A percentile compares a stretch with the other conserved stretches of the same genome.
Evolutionary conservation across 371 early-diverging fungal species (phyloP).

Genomic region (Smittium culicis): DNA sequence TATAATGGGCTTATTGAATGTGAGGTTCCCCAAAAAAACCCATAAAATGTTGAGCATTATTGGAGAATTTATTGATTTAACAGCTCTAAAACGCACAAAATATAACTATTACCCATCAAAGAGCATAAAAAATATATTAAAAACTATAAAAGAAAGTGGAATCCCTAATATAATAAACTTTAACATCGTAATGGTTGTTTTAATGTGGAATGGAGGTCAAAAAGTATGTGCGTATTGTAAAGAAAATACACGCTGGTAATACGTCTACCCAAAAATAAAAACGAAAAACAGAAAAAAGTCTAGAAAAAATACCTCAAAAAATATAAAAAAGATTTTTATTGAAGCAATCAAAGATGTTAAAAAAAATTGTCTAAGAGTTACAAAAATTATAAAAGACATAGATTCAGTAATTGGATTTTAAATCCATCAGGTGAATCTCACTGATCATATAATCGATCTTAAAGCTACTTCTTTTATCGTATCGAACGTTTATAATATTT

Average conservation of each 20-base stretch:
- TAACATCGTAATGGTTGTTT: not conserved
- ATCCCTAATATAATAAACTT: not conserved
- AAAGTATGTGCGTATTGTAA: not conserved
- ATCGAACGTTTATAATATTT: too few relatives aligned
- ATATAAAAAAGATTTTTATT: not conserved
- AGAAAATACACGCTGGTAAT: not conserved
- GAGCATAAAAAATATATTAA: not conserved
- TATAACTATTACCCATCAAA: not conserved
- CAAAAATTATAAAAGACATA: too few relatives aligned
- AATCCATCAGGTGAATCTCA: too few relatives aligned
- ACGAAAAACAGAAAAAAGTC: too few relatives aligned
- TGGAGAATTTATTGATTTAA: not conserved
- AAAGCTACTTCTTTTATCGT: too few relatives aligned
- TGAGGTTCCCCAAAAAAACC: not conserved
- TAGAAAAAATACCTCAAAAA: not conserved
- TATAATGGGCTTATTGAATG: not conserved
- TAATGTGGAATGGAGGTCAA: not conserved
- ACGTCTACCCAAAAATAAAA: not conserved
- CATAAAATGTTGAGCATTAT: not conserved
- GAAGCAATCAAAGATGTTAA: too few relatives aligned
- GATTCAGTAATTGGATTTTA: too few relatives aligned
- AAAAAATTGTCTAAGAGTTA: too few relatives aligned
- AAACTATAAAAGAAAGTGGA: not conserved
- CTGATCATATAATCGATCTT: too few relatives aligned
- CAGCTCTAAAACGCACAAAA: not conserved